Conservation (phyloP, 2,329 filamentous ascomycete species). For the Ilyonectria robusta region DNA sequence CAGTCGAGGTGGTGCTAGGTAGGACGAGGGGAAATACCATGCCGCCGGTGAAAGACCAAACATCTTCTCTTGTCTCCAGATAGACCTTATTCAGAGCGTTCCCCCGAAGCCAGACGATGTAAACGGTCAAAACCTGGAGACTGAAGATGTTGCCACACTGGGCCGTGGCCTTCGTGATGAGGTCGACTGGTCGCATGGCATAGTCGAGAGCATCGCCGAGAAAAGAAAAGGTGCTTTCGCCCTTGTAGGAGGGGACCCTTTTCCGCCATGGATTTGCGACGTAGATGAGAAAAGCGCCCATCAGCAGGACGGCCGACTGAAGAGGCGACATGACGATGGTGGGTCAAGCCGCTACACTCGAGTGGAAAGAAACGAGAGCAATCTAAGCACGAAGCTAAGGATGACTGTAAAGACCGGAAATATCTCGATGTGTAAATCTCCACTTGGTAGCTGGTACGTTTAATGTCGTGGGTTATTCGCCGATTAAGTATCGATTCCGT, state of each 20-base stretch:
- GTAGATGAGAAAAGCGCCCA: slow-evolving; percentile 10
- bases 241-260: slow-evolving; percentile 20
- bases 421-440: background rate
- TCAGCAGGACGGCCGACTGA: slow-evolving; percentile 12
- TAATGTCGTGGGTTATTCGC: background rate
- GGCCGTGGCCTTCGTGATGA: slow-evolving; percentile 18
- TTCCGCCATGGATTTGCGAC: background rate
- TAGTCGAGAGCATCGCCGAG: slow-evolving; percentile 26
- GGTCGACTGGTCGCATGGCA: slow-evolving; percentile 20
- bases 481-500: background rate
- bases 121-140: slow-evolving; percentile 23
- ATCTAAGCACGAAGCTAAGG: background rate
- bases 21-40: slow-evolving; percentile 8
- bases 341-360: background rate
- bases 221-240: slow-evolving; percentile 20
- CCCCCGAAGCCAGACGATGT: slow-evolving; percentile 24
- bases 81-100: slow-evolving; percentile 26
- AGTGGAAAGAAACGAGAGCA: background rate
- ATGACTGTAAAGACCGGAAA: background rate
- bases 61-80: slow-evolving; percentile 24
- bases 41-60: slow-evolving; percentile 28
- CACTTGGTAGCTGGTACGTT: background rate
- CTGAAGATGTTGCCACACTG: slow-evolving; percentile 28
- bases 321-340: slow-evolving; percentile 7
- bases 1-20: background rate